Evolutionary conservation across 2,329 filamentous ascomycete genomes (phyloP).

Genomic region (Aquanectria penicillioides): DNA sequence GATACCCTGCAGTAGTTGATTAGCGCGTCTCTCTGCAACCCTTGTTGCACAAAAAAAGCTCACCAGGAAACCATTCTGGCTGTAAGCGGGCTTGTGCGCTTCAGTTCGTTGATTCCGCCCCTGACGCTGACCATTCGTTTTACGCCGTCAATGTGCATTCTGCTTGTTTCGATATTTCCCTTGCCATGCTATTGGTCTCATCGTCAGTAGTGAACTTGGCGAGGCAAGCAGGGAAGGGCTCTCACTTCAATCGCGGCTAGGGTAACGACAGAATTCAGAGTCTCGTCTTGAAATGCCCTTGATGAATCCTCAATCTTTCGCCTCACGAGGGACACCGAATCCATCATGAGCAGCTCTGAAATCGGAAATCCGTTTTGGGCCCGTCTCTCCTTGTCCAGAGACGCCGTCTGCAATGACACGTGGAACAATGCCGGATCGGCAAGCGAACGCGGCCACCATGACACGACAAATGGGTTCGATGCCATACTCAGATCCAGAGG

Average conservation of each 20-base stretch:
- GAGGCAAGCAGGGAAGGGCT: neutral
- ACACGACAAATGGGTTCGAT: conserved; percentile 67
- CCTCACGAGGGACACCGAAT: conserved; percentile 63
- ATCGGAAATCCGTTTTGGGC: conserved; percentile 62
- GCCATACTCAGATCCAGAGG: conserved; percentile 62
- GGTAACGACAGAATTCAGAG: conserved; percentile 66
- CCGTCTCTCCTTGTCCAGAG: conserved; percentile 62
- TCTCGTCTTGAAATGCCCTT: conserved; percentile 62
- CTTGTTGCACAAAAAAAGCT: conserved; percentile 29
- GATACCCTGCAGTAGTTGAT: conserved; percentile 58
- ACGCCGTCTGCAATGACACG: conserved; percentile 68
- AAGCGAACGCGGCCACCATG: conserved; percentile 68
- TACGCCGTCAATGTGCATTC: conserved; percentile 61
- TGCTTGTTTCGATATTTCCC: conserved; percentile 55
- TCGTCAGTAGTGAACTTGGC: neutral
- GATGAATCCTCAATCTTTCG: conserved; percentile 58
- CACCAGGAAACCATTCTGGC: conserved; percentile 66
- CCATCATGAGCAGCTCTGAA: conserved; percentile 66
- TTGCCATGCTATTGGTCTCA: conserved; percentile 57
- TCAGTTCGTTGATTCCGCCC: conserved; percentile 60
- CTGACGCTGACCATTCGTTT: conserved; percentile 59
- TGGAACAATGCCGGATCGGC: conserved; percentile 67
- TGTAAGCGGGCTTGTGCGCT: conserved; percentile 60
- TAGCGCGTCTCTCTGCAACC: neutral
- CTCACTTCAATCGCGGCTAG: conserved; percentile 67